phyloP scores from a whole-genome alignment of 805 yeast species.

The Metschnikowia cerradonensis region DNA sequence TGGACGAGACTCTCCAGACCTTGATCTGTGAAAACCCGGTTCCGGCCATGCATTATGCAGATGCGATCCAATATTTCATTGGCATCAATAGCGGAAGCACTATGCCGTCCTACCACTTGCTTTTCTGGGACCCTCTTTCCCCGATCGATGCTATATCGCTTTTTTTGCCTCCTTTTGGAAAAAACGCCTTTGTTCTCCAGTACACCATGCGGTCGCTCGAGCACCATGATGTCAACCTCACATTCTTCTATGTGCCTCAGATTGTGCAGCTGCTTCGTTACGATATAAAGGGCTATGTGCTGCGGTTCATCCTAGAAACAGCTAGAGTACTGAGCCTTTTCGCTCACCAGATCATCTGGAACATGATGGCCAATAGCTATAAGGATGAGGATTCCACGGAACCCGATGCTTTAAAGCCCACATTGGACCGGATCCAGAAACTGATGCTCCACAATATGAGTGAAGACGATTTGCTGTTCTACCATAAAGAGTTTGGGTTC shows the following conservation, averaged over 20 bases:
- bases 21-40: slow-evolving; percentile 57
- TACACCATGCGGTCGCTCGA: slow-evolving; percentile 89
- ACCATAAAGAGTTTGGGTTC: slow-evolving; percentile 80
- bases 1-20: slow-evolving; percentile 36
- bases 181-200: slow-evolving; percentile 68
- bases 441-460: slow-evolving; percentile 62
- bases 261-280: slow-evolving; percentile 88
- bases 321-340: slow-evolving; percentile 86
- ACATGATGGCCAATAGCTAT: slow-evolving; percentile 88
- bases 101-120: slow-evolving; percentile 39
- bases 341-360: slow-evolving; percentile 98
- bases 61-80: slow-evolving; percentile 53
- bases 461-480: slow-evolving; percentile 58
- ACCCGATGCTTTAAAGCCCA: slow-evolving; percentile 82
- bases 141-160: slow-evolving; percentile 84
- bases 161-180: slow-evolving; percentile 70
- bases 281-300: slow-evolving; percentile 81
- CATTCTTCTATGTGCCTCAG: slow-evolving; percentile 97
- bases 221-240: slow-evolving; percentile 76
- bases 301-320: slow-evolving; percentile 83
- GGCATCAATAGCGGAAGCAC: slow-evolving; percentile 36
- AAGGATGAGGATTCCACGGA: slow-evolving; percentile 81
- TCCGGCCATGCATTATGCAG: slow-evolving; percentile 51
- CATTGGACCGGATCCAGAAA: slow-evolving; percentile 66
- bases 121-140: slow-evolving; percentile 71